Base-by-base conservation (phyloP, 2,329 filamentous ascomycete species). In the Capronia coronata region DNA sequence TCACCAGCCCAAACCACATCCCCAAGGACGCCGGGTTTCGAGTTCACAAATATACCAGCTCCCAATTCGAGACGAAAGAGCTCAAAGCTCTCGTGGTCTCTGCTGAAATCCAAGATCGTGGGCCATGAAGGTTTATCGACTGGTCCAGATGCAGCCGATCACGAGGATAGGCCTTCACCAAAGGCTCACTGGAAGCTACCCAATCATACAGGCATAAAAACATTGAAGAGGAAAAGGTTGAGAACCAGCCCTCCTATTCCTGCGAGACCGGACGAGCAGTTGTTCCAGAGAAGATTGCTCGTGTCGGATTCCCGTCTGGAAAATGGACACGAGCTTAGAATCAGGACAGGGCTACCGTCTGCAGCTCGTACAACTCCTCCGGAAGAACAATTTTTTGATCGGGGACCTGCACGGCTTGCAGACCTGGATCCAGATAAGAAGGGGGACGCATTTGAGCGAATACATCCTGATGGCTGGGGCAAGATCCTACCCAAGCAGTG, bases 251-350 rank as follows among this genome's bases (percentile, higher is more conserved):
- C 50, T 2, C 50, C 50, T 2, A 21, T 52, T 6, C 50, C 50
- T 21, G 30, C 18, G 3, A 43, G 46, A 18, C 50, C 50, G 4
- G 37, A 22, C 3, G 34, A 37, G 13, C 38, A 42, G 21, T 21
- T 37, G n/a, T 18, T 32, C 10, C 13, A 21, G 10, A 22, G 21
- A 5, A n/a, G 27, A 22, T 23, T 21, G 54, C 96, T 81, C 62
- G 97, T 97, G 64, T 94, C 83, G 69, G 94, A 94, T 11, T 13
- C 34, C 16, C 11, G 5, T 5, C 5, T 27, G 23, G 5, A 27
- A 27, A 5, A 5, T 27, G 23, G 5, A 27, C 23, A 27, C 5
- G 23, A 10, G 10, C 5, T 27, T 3, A 32, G 29, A 32, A 9
- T n/a, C 7, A 32, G 29, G 11, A 32, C 7, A 32, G 11, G 3